Conservation (phyloP, 257 asterid species). For the Ballota nigra region DNA sequence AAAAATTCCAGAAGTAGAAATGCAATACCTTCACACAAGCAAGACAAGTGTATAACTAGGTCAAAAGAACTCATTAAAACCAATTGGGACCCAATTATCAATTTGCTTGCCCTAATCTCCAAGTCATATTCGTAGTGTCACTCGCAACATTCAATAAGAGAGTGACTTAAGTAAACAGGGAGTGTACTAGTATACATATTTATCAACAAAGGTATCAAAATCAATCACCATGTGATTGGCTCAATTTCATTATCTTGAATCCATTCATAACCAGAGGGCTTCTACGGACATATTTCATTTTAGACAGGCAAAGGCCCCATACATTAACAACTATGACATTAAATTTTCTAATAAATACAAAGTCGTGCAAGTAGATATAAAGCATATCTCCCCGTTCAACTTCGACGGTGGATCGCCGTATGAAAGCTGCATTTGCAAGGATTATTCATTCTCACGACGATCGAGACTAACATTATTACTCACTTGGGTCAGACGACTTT, state of each 20-base stretch:
- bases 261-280: neutral
- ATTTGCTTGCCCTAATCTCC: neutral
- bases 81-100: neutral
- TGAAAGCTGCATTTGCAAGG: neutral
- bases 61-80: neutral
- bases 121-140: neutral
- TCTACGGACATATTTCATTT: neutral
- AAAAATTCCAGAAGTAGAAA: too few species aligned
- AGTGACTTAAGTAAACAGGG: neutral
- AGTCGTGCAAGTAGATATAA: neutral
- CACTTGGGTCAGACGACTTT: slow-evolving; percentile 36
- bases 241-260: neutral
- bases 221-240: neutral
- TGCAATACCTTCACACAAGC: too few species aligned
- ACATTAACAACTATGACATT: neutral
- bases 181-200: neutral
- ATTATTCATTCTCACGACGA: neutral
- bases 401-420: neutral
- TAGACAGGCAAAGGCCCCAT: neutral
- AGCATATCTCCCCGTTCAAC: neutral
- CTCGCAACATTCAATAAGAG: neutral
- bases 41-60: neutral
- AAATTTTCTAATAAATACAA: neutral
- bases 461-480: neutral
- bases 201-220: neutral